Conservation (phyloP, 345 rosid species). For the Hibiscus tridactylites region DNA sequence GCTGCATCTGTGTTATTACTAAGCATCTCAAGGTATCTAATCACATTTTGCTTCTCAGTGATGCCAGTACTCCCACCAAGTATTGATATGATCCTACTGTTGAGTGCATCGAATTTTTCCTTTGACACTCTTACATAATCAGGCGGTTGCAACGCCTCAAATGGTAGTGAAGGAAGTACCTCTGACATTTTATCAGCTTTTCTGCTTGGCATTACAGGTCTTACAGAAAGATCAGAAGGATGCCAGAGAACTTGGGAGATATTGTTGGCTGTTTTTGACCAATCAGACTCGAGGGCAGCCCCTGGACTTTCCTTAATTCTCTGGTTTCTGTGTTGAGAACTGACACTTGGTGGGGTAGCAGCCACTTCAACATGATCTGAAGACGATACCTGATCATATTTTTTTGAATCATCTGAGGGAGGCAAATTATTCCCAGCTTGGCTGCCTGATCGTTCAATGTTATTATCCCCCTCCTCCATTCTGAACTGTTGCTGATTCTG, state of each 20-base stretch:
- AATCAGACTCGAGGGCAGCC: constrained; percentile 40
- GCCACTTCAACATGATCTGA: constrained; percentile 46
- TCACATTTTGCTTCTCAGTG: constrained; percentile 81
- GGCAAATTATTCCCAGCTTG: constrained; percentile 29
- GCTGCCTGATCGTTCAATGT: constrained; percentile 28
- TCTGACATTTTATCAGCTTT: constrained; percentile 71
- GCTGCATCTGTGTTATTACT: constrained; percentile 87
- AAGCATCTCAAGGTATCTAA: constrained; percentile 85
- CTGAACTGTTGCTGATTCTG: constrained; percentile 31
- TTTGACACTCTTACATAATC: constrained; percentile 71
- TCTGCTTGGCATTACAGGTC: constrained; percentile 97
- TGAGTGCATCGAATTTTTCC: constrained; percentile 64
- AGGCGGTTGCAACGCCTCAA: constrained; percentile 62
- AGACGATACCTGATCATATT: constrained; percentile 46
- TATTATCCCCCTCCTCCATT: constrained; percentile 34
- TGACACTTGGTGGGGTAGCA: constrained; percentile 53
- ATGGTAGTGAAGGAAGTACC: constrained; percentile 61
- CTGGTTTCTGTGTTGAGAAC: constrained; percentile 57
- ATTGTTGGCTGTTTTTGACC: constrained; percentile 47
- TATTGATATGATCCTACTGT: constrained; percentile 45
- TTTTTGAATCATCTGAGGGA: constrained; percentile 40
- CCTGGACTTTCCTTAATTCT: constrained; percentile 48
- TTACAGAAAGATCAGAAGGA: constrained; percentile 85
- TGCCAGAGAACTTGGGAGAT: constrained; percentile 80
- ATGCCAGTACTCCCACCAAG: constrained; percentile 60